Evolutionary conservation across 371 early-diverging fungal genomes (phyloP), one percentile per base, ranked within the genome.

Genomic region (Synchytrium microbalum): DNA sequence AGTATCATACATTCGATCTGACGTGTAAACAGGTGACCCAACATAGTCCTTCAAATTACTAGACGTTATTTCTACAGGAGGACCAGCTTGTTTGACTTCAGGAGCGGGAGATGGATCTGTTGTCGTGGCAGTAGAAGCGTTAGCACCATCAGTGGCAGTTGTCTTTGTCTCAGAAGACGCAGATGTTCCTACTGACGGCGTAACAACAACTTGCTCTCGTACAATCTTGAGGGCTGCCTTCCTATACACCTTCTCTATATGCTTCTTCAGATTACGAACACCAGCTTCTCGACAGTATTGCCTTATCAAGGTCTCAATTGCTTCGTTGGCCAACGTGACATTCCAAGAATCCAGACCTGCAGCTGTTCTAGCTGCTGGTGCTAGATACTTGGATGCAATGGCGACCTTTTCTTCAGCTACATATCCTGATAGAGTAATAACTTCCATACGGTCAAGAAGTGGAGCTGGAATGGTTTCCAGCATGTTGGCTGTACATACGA

Each of bases 401-500:
- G 92, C 91, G 0, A 90, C 85, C 74, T 98, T 98, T 72, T 98
- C 98, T 72, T 96, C 94, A 2, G 93, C 90, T 61, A 96, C 86
- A 69, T 98, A 98, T 2, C 96, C 96, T 30, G 94, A 92, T 1
- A 98, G 82, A 24, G 89, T 85, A 61, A 98, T 96, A 5, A 96
- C 86, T 73, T 96, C 96, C 97, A 96, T 96, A 68, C 98, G 91
- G 79, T 98, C 98, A 32, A 96, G 79, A 23, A 98, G 81, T 10
- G 98, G 98, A 2, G 86, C 92, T 3, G 98, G 97, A 32, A 98
- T 96, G 16, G 96, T 95, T 57, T 96, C 96, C 8, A 90, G 78
- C 1, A 89, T 87, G 67, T 98, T 98, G 58, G 98, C 98, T 0
- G 98, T 98, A 77, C 96, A 96, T 16, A 98, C 93, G 79, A 98